Percentiles rank a stretch among this genome's conserved stretches.
These are phyloP conservation scores for slime mould (Dictyostelium discoideum) DNA, from an alignment of 78 protist genomes.

Conservation along the genomic window DNA sequence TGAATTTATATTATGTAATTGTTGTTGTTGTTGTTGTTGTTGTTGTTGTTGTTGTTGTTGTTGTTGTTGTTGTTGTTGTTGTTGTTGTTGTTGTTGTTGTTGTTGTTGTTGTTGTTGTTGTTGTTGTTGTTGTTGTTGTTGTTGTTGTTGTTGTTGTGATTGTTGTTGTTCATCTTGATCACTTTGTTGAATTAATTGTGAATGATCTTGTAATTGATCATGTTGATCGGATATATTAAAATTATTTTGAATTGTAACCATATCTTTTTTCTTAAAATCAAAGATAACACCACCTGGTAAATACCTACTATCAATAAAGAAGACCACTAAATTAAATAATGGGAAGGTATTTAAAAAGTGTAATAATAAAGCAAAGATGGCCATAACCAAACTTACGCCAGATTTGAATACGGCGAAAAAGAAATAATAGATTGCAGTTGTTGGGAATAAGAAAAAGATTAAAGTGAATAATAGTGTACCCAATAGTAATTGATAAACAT, in stretches of 20 bases:
- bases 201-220: not conserved
- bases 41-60: not conserved
- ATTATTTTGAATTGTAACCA: not conserved
- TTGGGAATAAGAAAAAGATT: conserved; percentile 82
- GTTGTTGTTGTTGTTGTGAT: not conserved
- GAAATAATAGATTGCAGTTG: conserved; percentile 75
- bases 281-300: conserved; percentile 64
- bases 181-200: not conserved
- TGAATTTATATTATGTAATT: not conserved
- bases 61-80: not conserved
- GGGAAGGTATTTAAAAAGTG: conserved; percentile 73
- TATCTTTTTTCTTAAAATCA: conserved; percentile 22
- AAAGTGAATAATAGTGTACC: conserved; percentile 86
- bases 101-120: not conserved
- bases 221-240: not conserved
- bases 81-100: not conserved
- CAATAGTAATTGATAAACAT: conserved; percentile 78
- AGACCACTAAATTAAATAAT: conserved; percentile 41
- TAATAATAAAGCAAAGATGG: conserved; percentile 29
- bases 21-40: not conserved
- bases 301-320: conserved; percentile 24
- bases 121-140: not conserved
- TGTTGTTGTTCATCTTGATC: not conserved
- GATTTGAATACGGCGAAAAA: conserved; percentile 61
- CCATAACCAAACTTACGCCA: conserved; percentile 21